These are phyloP conservation scores for Candida dajiaensis DNA, from an alignment of 805 yeast species.

Conservation along the genomic window DNA sequence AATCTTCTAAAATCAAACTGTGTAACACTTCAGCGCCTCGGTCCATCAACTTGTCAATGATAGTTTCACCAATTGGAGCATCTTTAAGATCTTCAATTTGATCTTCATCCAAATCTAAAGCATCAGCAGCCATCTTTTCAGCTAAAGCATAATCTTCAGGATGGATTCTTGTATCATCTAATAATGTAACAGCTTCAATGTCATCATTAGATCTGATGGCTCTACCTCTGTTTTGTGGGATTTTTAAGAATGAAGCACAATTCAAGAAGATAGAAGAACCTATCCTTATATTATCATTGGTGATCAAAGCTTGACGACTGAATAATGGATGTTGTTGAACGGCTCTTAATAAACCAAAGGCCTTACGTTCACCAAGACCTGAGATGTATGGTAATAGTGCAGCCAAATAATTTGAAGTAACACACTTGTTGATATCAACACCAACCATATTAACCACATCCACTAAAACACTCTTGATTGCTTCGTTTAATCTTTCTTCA, in stretches of 20 bases:
- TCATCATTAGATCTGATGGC: conserved; percentile 31
- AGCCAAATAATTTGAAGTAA: conserved; percentile 67
- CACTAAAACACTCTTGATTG: conserved; percentile 76
- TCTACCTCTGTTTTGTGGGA: conserved; percentile 48
- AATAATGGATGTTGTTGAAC: conserved; percentile 53
- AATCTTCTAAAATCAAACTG: conserved; percentile 83
- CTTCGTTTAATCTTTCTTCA: conserved; percentile 53
- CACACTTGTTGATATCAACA: conserved; percentile 87
- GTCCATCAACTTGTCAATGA: conserved; percentile 52
- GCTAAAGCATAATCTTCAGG: conserved; percentile 98
- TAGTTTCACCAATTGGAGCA: conserved; percentile 68
- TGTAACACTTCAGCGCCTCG: conserved; percentile 70
- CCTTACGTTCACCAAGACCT: conserved; percentile 95
- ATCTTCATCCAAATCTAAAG: conserved; percentile 92
- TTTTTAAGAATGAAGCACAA: conserved; percentile 83
- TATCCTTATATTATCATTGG: conserved; percentile 56
- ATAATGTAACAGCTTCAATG: conserved; percentile 59
- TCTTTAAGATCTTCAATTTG: conserved; percentile 75
- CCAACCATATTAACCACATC: conserved; percentile 91
- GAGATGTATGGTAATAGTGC: conserved; percentile 70
- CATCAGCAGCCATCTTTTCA: conserved; percentile 96
- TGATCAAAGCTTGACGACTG: conserved; percentile 86
- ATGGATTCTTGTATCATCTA: conserved; percentile 94
- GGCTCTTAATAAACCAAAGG: conserved; percentile 77
- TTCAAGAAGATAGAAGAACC: conserved; percentile 82